These are phyloP conservation scores for Acanthamoeba divionensis DNA, from an alignment of 208 protist species.

Conservation along the genomic window DNA sequence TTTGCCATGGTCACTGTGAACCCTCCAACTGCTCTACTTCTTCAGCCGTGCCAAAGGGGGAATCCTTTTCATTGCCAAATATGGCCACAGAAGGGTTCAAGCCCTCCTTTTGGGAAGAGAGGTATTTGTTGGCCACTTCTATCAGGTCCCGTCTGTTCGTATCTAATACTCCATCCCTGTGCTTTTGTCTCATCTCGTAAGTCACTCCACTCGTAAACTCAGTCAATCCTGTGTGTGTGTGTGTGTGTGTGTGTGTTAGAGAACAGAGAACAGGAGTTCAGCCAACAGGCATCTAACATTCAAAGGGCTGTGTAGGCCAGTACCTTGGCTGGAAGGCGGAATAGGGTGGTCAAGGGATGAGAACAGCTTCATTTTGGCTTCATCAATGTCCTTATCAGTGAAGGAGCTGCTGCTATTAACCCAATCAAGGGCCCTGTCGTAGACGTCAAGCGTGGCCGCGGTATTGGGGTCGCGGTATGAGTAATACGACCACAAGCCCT, in stretches of 20 bases:
- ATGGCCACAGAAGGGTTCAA: too few relatives aligned
- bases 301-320: background rate
- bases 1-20: too few relatives aligned
- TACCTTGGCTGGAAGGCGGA: slow-evolving; percentile 10
- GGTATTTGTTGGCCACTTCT: slow-evolving; percentile 41
- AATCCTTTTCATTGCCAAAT: too few relatives aligned
- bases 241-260: too few relatives aligned
- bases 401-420: background rate
- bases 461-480: slow-evolving; percentile 55
- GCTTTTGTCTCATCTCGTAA: slow-evolving; percentile 49
- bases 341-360: slow-evolving; percentile 44
- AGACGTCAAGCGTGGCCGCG: slow-evolving; percentile 37
- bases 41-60: too few relatives aligned
- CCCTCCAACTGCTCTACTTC: too few relatives aligned
- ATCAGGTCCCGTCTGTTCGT: background rate
- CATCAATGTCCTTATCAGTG: slow-evolving; percentile 46
- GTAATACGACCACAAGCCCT: slow-evolving; percentile 49
- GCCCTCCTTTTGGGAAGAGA: too few relatives aligned
- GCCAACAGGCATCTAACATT: too few relatives aligned
- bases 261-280: too few relatives aligned
- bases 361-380: slow-evolving; percentile 45
- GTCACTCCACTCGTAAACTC: slow-evolving; percentile 47
- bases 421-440: background rate
- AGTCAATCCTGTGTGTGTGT: background rate
- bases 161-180: slow-evolving; percentile 2